Evolutionary conservation across 1,284 basidiomycete species (phyloP), one percentile per base, ranked within the genome.

Genomic region (Macrocybe sp.): DNA sequence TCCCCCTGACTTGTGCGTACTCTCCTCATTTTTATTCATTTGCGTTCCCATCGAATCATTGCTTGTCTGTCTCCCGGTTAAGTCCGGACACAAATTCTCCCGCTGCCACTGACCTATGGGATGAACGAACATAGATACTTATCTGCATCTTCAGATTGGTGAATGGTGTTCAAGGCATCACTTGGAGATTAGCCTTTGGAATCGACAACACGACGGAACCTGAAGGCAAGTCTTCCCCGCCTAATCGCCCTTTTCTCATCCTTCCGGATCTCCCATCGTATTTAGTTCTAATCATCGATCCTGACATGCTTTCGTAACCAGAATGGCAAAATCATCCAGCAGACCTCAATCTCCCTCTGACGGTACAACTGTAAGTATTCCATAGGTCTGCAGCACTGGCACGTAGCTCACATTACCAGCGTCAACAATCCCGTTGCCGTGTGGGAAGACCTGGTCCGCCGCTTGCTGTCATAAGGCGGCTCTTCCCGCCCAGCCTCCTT

Each of bases 321-420:
- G 79, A 81, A 65, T 83, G 79, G 79, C 79, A 81, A 61, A 65
- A 75, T 52, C 79, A 75, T 55, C 70, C 74, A 2, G 79, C 79
- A 7, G 70, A 74, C 54, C 61, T 79, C 41, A 79, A 78, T 58
- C 63, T 81, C 12, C 75, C 74, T 9, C 53, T 81, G 41, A 78
- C 75, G 1, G 58, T 65, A 11, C 65, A 69, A 45, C 74, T 66
- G 79, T 79, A 59, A 60, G 76, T 52, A 14, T 31, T 38, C 29
- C 35, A 37, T 37, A 33, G 38, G 37, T 40, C 2, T 32, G 11
- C 22, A 22, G 22, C 22, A 4, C 22, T 4, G 22, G 22, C 22
- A 22, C 22, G 4, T 22, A 22, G 4, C 22, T 22, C 37, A 31
- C 43, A 37, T 40, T 45, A 36, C 29, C 46, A 66, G 65, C 36